Conservation (phyloP, 148 eudicot genomes). For the Chenopodium suecicum region DNA sequence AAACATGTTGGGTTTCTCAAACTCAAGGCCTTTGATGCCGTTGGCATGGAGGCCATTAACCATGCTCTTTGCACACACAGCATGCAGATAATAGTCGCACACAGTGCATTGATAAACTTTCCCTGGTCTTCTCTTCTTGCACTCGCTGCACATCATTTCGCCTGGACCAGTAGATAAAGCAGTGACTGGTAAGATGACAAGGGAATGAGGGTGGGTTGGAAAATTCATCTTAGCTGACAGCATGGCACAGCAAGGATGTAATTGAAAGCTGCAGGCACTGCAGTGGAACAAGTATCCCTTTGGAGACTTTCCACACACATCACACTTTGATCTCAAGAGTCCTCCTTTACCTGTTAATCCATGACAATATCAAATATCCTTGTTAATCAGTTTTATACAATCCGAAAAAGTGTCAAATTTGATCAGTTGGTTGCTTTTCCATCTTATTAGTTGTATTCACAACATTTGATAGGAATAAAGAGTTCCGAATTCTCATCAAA, state of each 20-base stretch:
- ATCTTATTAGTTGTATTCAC: no score
- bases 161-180: slow-evolving; percentile 19
- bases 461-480: no score
- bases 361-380: background rate
- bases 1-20: slow-evolving; percentile 36
- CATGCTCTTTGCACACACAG: slow-evolving; percentile 55
- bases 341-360: slow-evolving; percentile 45
- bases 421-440: no score
- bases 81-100: slow-evolving; percentile 59
- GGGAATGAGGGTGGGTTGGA: slow-evolving; percentile 57
- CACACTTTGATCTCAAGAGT: slow-evolving; percentile 59
- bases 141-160: slow-evolving; percentile 48
- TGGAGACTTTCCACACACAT: slow-evolving; percentile 61
- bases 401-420: background rate
- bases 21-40: slow-evolving; percentile 36
- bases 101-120: slow-evolving; percentile 61
- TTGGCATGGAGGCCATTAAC: slow-evolving; percentile 52
- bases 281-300: slow-evolving; percentile 72
- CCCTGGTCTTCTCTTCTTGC: slow-evolving; percentile 67
- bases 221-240: slow-evolving; percentile 60
- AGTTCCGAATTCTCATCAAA: background rate
- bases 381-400: background rate
- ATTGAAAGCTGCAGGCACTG: slow-evolving; percentile 72
- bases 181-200: slow-evolving; percentile 52
- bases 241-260: slow-evolving; percentile 90